A percentile compares a stretch with the other conserved stretches of the same genome.
These are phyloP conservation scores for Annulohypoxylon bovei DNA, from an alignment of 495 filamentous ascomycete species.

Conservation along the genomic window DNA sequence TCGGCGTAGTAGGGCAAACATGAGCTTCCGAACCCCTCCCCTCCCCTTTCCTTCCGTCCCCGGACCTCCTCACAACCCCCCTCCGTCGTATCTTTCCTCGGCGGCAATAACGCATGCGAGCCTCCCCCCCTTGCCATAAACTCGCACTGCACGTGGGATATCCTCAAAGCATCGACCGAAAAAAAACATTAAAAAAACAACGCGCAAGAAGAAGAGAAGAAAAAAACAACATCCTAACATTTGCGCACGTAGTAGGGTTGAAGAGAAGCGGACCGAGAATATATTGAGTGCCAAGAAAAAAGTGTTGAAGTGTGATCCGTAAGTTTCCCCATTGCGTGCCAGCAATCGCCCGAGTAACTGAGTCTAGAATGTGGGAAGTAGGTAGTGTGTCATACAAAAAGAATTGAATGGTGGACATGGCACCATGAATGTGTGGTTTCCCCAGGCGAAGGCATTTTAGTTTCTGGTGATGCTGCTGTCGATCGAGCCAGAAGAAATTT, in stretches of 20 bases:
- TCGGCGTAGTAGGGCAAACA: background rate
- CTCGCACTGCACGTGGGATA: conserved; percentile 16
- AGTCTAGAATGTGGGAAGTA: conserved; percentile 25
- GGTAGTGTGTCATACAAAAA: conserved; percentile 38
- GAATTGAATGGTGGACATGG: conserved; percentile 38
- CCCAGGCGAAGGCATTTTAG: conserved; percentile 1
- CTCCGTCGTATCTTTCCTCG: too few relatives aligned
- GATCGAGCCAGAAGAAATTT: conserved; percentile 32
- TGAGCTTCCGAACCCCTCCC: background rate
- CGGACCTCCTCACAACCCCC: background rate
- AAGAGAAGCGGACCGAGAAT: conserved; percentile 21
- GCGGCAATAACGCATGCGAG: background rate
- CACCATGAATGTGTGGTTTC: conserved; percentile 24
- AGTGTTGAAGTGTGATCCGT: conserved; percentile 12
- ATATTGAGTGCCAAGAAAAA: conserved; percentile 22
- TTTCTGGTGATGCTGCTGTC: background rate
- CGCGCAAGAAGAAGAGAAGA: background rate
- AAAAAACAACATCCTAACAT: conserved; percentile 34
- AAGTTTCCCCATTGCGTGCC: conserved; percentile 39
- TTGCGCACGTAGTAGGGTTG: conserved; percentile 8
- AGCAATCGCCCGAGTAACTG: conserved; percentile 35
- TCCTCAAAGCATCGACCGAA: conserved; percentile 11
- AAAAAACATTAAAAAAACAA: background rate
- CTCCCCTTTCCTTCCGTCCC: background rate
- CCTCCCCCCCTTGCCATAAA: background rate